Evolutionary conservation across 441 rosid species (phyloP), one percentile per base, ranked within the genome.

Genomic region (Capsella rubella): DNA sequence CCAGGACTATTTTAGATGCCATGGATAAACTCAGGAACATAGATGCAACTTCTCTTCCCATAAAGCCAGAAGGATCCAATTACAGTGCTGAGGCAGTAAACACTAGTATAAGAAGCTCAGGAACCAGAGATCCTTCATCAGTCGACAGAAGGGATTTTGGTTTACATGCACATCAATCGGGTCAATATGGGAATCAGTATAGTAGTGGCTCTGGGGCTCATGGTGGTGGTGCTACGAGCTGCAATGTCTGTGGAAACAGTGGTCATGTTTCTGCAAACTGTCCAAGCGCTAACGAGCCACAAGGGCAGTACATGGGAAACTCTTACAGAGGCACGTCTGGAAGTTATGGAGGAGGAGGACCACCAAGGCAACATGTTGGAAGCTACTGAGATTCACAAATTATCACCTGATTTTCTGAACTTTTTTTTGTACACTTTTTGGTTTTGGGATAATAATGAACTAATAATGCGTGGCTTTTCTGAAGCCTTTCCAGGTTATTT

Each of bases 261-360:
- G 83, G 89, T 63, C 97, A 89, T 67, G 79, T 47, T 80, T 78
- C 91, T 1, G 37, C 77, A 16, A 85, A 87, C 69, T 92, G 95
- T 67, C 93, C 95, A 1, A 89, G 87, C 40, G 70, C 78, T 55
- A 78, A 82, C 73, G 64, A 45, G 37, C 78, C 82, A 34, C 84
- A 84, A 3, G 80, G 66, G 42, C 87, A 82, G 56, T 54, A 81
- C 68, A 14, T 71, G 66, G 80, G 51, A n/a, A 65, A 71, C 14
- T 45, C 76, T 64, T 45, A 62, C 55, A 45, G 70, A 45, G 76
- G 54, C 64, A 51, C 84, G 7, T 34, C 84, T 3, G 88, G 81
- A 34, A 85, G 87, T 34, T 83, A 70, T 64, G 64, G 57, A 54
- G 90, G 57, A 54, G 90, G 84, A 15, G 52, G 52, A 32, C 15